Conservation (phyloP, 768 basidiomycete species). For the Naganishia vaughanmartiniae region DNA sequence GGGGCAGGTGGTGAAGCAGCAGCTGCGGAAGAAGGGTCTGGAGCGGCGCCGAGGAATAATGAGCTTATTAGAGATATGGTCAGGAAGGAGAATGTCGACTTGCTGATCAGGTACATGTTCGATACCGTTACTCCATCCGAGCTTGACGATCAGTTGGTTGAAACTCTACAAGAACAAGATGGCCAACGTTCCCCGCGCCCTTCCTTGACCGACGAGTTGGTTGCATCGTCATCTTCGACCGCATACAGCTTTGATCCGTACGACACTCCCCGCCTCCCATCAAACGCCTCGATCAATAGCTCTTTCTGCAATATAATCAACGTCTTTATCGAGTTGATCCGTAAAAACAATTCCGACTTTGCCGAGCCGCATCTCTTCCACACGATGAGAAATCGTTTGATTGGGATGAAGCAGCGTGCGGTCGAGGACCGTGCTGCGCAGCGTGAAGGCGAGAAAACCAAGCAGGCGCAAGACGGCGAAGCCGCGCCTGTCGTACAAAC, state of each 20-base stretch:
- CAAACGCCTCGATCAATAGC: constrained; percentile 56
- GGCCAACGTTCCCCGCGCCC: neutral
- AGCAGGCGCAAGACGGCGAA: constrained; percentile 69
- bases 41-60: constrained; percentile 57
- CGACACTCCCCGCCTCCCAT: constrained; percentile 43
- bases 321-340: constrained; percentile 86
- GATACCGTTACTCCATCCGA: constrained; percentile 57
- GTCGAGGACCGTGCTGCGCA: constrained; percentile 51
- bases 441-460: constrained; percentile 57
- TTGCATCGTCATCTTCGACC: neutral
- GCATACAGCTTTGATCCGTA: constrained; percentile 41
- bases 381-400: constrained; percentile 82
- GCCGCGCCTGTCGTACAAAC: constrained; percentile 67
- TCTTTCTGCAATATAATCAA: constrained; percentile 82
- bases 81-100: constrained; percentile 65
- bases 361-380: constrained; percentile 97
- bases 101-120: constrained; percentile 73
- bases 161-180: neutral
- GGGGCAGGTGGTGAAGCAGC: neutral
- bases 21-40: constrained; percentile 25
- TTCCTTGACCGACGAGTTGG: neutral
- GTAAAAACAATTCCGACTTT: constrained; percentile 97
- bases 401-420: constrained; percentile 69
- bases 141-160: constrained; percentile 36
- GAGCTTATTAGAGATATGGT: constrained; percentile 86